Evolutionary conservation across 345 rosid species (phyloP).

Genomic region (Iberis pinnata): DNA sequence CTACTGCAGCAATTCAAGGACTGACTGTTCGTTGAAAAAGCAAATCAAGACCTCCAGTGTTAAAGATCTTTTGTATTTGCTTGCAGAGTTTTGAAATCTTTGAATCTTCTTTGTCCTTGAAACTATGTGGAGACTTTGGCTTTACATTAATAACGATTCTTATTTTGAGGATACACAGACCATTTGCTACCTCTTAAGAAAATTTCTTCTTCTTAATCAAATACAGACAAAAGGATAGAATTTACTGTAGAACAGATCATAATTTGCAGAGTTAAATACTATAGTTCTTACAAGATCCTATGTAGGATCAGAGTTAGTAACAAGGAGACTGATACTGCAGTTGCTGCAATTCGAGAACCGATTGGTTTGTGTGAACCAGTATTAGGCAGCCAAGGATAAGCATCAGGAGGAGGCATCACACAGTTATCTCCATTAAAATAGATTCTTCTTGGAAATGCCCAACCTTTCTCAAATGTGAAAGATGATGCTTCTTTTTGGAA

Average conservation of each 20-base stretch:
- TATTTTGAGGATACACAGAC: background rate
- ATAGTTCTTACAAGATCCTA: conserved; percentile 16
- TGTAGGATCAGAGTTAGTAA: conserved; percentile 4
- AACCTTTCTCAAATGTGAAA: conserved; percentile 62
- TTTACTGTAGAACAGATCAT: no score
- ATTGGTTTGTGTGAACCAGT: conserved; percentile 19
- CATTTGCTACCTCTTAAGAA: no score
- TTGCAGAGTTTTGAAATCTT: background rate
- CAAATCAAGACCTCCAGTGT: background rate
- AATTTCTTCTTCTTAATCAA: no score
- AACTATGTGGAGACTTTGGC: background rate
- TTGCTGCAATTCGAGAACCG: conserved; percentile 1
- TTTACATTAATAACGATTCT: background rate
- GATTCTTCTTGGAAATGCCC: conserved; percentile 70
- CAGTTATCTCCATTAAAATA: conserved; percentile 50
- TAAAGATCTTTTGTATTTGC: conserved; percentile 4
- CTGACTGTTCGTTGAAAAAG: conserved; percentile 39
- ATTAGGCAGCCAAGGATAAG: conserved; percentile 38
- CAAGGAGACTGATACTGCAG: conserved; percentile 6
- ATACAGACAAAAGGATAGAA: no score
- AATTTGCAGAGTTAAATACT: no score
- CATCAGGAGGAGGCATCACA: conserved; percentile 35
- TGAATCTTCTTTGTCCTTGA: conserved; percentile 20
- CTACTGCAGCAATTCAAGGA: conserved; percentile 35
- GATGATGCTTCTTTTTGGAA: conserved; percentile 48